A percentile compares a stretch with the other conserved stretches of the same genome.
These are phyloP conservation scores for Pseudogymnoascus sp. DNA, from an alignment of 2,329 filamentous ascomycete genomes.

Conservation along the genomic window DNA sequence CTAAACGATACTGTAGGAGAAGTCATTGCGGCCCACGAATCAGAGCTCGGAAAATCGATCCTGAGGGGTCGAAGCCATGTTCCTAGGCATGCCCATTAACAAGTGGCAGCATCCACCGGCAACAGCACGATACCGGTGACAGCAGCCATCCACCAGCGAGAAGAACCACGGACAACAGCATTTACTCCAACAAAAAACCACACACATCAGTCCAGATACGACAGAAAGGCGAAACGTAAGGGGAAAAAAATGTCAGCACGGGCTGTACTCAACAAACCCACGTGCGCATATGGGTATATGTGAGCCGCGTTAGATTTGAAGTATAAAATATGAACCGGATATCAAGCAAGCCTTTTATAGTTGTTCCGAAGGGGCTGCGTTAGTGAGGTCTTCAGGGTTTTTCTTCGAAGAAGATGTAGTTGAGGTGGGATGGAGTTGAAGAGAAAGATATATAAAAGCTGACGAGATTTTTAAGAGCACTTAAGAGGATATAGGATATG, in stretches of 20 bases:
- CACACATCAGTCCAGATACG: no score
- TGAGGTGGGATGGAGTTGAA: background rate
- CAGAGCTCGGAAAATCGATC: no score
- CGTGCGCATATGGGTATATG: background rate
- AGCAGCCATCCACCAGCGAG: no score
- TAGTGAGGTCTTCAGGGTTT: background rate
- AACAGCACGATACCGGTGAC: no score
- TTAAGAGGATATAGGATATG: background rate
- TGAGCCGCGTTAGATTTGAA: background rate
- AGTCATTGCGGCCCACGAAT: no score
- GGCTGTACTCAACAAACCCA: background rate
- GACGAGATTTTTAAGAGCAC: background rate
- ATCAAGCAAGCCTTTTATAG: background rate
- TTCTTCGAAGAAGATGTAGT: no score
- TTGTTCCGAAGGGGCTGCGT: background rate
- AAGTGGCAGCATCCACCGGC: no score
- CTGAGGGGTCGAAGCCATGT: no score
- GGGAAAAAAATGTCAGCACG: background rate
- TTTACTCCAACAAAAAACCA: background rate
- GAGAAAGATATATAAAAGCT: background rate
- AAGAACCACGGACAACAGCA: no score
- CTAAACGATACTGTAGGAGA: no score
- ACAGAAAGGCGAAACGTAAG: background rate
- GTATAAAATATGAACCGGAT: background rate
- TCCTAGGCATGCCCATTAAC: no score